phyloP scores from a whole-genome alignment of 1,284 basidiomycete genomes.

The Rhodotorula sp. region DNA sequence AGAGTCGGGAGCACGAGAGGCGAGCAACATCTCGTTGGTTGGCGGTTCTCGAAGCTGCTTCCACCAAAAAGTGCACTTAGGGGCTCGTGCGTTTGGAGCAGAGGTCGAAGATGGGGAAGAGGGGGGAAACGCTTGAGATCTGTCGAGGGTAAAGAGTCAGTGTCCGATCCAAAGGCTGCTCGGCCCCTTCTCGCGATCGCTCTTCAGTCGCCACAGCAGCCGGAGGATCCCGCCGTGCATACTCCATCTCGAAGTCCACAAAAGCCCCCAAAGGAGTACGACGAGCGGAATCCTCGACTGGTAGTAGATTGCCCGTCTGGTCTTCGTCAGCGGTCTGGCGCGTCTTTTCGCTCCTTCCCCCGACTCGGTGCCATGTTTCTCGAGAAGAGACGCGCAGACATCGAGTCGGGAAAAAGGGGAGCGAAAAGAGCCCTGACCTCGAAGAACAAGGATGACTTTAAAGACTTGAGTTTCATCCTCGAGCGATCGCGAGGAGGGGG shows the following conservation, averaged over 20 bases:
- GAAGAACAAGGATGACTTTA: constrained; percentile 42
- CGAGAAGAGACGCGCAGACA: not conserved
- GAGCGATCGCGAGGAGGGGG: not conserved
- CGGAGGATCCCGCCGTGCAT: no score
- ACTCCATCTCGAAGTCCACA: no score
- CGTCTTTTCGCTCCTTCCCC: not conserved
- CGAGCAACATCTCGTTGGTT: no score
- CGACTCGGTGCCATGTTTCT: not conserved
- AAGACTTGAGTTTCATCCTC: constrained; percentile 32
- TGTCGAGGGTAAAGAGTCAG: no score
- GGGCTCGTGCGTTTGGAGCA: no score
- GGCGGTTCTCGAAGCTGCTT: no score
- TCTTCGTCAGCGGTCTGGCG: constrained; percentile 28
- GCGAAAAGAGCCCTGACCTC: constrained; percentile 19
- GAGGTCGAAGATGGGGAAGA: no score
- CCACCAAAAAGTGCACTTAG: no score
- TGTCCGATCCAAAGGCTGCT: no score
- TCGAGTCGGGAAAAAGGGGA: not conserved
- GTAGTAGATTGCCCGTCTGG: constrained; percentile 16
- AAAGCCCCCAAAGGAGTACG: not conserved
- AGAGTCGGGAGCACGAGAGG: no score
- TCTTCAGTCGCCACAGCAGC: not conserved
- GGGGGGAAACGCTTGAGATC: no score
- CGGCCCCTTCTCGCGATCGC: no score
- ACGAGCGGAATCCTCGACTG: not conserved